Base-by-base conservation (phyloP, 768 basidiomycete species). In the Galerina marginata region DNA sequence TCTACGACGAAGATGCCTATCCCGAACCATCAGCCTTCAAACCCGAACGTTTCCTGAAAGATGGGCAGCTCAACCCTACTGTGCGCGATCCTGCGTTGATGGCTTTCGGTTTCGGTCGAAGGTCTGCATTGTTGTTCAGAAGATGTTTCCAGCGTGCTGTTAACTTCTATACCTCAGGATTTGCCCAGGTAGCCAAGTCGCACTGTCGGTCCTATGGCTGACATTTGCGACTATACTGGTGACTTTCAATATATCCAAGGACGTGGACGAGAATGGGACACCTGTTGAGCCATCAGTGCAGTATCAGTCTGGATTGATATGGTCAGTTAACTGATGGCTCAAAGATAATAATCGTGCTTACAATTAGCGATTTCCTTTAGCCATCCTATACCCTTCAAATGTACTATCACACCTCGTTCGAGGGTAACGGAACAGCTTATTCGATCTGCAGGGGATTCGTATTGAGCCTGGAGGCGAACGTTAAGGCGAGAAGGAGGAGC, bases 31-130 rank as follows among this genome's bases (percentile, higher is more conserved):
- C 62, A 16, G 61, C 59, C n/a, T 86, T 80, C 65, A 74, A 72
- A 7, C 84, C 84, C 7, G 80, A 77, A 29, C 78, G 84, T 7
- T 84, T 79, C 71, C 67, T 84, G 20, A 64, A 74, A 15, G 73
- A 81, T 56, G 79, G 78, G 20, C 72, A 76, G 20, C 67, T 77
- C 4, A 62, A 75, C 56, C 67, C 69, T 15, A 67, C 72, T 2
- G 72, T 79, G 26, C 44, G 42, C 4, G 79, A 82, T 55, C 75
- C 84, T 14, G 67, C 72, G 44, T 61, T 71, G 10, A 58, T 74
- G 42, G 72, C 73, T 1, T 79, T 76, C 58, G 79, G 78, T 6
- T 79, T 78, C 59, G 77, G 77, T 14, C 69, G 85, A 51, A 70
- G 75, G 75, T 76, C 14, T 60, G 71, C 54, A 29, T 4, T 4